Base-by-base conservation (phyloP, 768 basidiomycete species). In the Lactarius indigo region DNA sequence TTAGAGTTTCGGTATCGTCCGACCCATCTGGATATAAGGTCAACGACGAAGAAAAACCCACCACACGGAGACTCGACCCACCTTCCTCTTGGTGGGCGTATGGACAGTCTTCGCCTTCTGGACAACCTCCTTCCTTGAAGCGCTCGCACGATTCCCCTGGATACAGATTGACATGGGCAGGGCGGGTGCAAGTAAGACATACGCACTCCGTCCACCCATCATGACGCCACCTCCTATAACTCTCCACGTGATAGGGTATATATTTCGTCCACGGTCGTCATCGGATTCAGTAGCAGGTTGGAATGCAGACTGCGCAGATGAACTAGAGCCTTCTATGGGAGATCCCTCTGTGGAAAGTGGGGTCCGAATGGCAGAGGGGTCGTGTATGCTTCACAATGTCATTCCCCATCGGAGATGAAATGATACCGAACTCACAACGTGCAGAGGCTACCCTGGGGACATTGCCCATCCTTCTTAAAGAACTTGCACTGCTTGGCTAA, bases 171-270 rank as follows among this genome's bases (percentile, higher is more conserved):
- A 35, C 12, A 8, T 59, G 13, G 55, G 30, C 15, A 33, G n/a
- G 35, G 9, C 23, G 44, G 61, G 39, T 20, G 59, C 37, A 54
- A 18, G 44, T 13, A 33, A 30, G 47, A 10, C 44, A 18, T 55
- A 66, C 74, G 47, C 63, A 75, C 76, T 70, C 41, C 61, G 69
- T 15, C 75, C 84, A 66, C 81, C 83, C 80, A 91, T 81, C 75
- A 84, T 80, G n/a, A 91, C 90, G 3, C 90, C 90, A 17, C 90
- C 90, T 0, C 90, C 88, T 59, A 91, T 88, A 15, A 91, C 89
- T 52, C 90, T 82, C 90, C 90, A 91, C 5, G 83, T 81, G 56
- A 91, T 80, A 31, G 89, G 88, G 70, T 84, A 87, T 74, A 79
- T 88, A 65, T 85, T 71, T 79, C 75, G 50, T 72, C 75, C 68